These are phyloP conservation scores for Lizonia empirigonia DNA, from an alignment of 2,329 filamentous ascomycete genomes.

Conservation along the genomic window DNA sequence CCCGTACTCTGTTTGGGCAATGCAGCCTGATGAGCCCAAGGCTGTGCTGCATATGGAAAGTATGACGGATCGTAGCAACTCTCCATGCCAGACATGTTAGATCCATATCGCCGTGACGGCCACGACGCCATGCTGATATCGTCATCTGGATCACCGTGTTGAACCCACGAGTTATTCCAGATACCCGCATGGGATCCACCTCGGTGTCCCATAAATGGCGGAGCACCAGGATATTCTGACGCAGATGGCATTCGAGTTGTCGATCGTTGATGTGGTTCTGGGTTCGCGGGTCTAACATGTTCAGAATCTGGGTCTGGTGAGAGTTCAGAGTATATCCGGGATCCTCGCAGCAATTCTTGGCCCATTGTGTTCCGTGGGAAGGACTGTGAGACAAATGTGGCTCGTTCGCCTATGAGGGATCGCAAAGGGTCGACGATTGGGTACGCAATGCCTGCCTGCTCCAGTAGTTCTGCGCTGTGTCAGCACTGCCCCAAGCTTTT, in stretches of 20 bases:
- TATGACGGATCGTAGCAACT: slow-evolving; percentile 1
- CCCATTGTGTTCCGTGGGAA: slow-evolving; percentile 5
- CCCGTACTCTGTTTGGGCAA: not conserved
- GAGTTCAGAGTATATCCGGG: slow-evolving; percentile 17
- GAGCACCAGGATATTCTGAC: slow-evolving; percentile 23
- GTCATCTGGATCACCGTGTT: slow-evolving; percentile 20
- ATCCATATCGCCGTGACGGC: slow-evolving; percentile 7
- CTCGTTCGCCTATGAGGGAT: slow-evolving; percentile 20
- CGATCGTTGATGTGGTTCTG: slow-evolving; percentile 24
- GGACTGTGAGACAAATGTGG: slow-evolving; percentile 1
- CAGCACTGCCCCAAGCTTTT: not conserved
- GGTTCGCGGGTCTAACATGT: slow-evolving; percentile 18
- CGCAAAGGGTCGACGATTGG: slow-evolving; percentile 59
- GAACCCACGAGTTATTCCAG: slow-evolving; percentile 25
- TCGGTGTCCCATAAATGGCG: slow-evolving; percentile 3
- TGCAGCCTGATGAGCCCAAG: slow-evolving; percentile 13
- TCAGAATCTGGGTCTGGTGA: slow-evolving; percentile 14
- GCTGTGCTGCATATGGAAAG: slow-evolving; percentile 9
- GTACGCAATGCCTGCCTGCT: slow-evolving; percentile 77
- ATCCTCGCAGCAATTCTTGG: slow-evolving; percentile 3
- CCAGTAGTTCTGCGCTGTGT: slow-evolving; percentile 67
- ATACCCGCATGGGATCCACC: slow-evolving; percentile 2
- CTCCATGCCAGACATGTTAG: slow-evolving; percentile 1
- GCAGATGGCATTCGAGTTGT: slow-evolving; percentile 25
- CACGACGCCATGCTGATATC: slow-evolving; percentile 30